Conservation (phyloP, 148 eudicot species). For the Vaccinium macrocarpon region DNA sequence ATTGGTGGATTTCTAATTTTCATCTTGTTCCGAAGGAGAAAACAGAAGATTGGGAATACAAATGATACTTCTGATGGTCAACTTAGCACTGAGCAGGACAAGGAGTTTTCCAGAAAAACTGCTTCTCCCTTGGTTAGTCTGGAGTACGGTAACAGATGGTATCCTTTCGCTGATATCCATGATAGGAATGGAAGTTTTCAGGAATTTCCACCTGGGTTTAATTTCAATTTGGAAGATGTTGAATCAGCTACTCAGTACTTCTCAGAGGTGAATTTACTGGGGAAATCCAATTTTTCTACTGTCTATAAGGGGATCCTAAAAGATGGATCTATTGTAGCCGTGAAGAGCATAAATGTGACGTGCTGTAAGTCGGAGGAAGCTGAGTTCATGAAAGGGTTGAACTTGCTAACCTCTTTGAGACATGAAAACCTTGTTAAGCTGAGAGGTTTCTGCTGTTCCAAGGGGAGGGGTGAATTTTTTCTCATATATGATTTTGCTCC, state of each 20-base stretch:
- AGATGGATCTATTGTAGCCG: slow-evolving; percentile 74
- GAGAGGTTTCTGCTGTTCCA: slow-evolving; percentile 86
- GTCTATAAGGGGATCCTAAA: slow-evolving; percentile 78
- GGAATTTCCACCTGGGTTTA: slow-evolving; percentile 44
- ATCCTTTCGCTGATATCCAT: slow-evolving; percentile 44
- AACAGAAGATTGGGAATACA: slow-evolving; percentile 66
- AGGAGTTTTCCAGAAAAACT: slow-evolving; percentile 46
- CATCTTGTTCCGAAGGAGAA: slow-evolving; percentile 46
- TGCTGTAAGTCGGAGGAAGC: slow-evolving; percentile 82
- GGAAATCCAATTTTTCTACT: slow-evolving; percentile 69
- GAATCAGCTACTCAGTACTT: slow-evolving; percentile 88
- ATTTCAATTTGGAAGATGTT: slow-evolving; percentile 81
- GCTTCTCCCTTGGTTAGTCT: slow-evolving; percentile 64
- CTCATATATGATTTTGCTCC: slow-evolving; percentile 74
- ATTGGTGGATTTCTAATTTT: slow-evolving; percentile 39
- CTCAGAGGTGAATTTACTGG: slow-evolving; percentile 63
- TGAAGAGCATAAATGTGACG: slow-evolving; percentile 61
- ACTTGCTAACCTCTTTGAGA: slow-evolving; percentile 58
- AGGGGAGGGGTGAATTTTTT: slow-evolving; percentile 89
- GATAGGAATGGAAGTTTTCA: slow-evolving; percentile 32
- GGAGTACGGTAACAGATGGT: slow-evolving; percentile 65
- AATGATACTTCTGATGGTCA: slow-evolving; percentile 50
- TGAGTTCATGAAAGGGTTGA: slow-evolving; percentile 77
- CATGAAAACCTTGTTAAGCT: slow-evolving; percentile 74
- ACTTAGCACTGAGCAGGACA: slow-evolving; percentile 44